These are phyloP conservation scores for Apiotrichum brassicae DNA, from an alignment of 1,284 basidiomycete genomes.

Conservation along the genomic window DNA sequence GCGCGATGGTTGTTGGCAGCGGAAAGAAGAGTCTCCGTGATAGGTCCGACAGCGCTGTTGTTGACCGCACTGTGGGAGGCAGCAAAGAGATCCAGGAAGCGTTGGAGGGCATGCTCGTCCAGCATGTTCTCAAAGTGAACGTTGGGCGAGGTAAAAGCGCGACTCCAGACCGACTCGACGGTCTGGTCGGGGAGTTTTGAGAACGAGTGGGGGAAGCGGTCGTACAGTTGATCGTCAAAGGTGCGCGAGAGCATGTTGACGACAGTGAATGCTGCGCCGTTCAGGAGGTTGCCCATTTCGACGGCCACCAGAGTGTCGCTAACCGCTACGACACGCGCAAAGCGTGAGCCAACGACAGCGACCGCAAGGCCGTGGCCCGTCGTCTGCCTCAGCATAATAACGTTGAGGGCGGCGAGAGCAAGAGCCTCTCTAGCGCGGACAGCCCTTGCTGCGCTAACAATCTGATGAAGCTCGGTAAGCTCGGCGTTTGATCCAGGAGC, in stretches of 20 bases:
- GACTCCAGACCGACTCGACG: not conserved
- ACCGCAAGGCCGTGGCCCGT: not conserved
- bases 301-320: not conserved
- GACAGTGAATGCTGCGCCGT: not conserved
- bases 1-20: not conserved
- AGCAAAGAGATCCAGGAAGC: not conserved
- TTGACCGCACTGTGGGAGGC: not conserved
- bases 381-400: not conserved
- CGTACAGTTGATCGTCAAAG: not conserved
- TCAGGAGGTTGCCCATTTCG: not conserved
- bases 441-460: not conserved
- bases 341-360: not conserved
- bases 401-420: not conserved
- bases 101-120: not conserved
- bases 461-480: no score
- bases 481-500: no score
- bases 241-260: not conserved
- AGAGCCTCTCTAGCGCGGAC: not conserved
- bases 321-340: not conserved
- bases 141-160: not conserved
- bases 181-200: not conserved
- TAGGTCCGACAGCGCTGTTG: not conserved
- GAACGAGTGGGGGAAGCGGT: not conserved
- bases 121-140: not conserved
- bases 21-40: not conserved